Evolutionary conservation across 192 early-diverging fungal species (phyloP).

Genomic region (Phlyctochytrium arcticum): DNA sequence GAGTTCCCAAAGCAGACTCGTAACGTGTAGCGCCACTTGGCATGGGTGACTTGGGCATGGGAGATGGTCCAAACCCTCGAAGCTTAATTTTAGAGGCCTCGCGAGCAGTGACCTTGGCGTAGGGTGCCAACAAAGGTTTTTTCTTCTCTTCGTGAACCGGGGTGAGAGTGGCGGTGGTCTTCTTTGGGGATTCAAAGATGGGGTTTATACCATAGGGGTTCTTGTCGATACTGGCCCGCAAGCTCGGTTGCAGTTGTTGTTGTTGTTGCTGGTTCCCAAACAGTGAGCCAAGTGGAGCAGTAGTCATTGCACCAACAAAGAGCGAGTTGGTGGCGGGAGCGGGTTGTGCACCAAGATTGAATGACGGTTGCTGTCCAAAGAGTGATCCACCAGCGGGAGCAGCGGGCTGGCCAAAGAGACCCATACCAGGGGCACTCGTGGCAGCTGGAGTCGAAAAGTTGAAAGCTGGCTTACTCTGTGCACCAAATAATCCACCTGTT

Average conservation of each 20-base stretch:
- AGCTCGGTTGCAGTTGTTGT: constrained; percentile 20
- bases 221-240: constrained; percentile 74
- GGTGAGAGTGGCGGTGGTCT: constrained; percentile 6
- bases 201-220: constrained; percentile 86
- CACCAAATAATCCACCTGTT: neutral
- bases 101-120: constrained; percentile 72
- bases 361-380: neutral
- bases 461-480: neutral
- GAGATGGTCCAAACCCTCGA: constrained; percentile 62
- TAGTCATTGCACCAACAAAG: constrained; percentile 41
- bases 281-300: constrained; percentile 30
- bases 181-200: constrained; percentile 57
- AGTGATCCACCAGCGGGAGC: neutral
- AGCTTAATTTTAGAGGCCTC: constrained; percentile 62
- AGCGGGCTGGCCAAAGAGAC: constrained; percentile 11
- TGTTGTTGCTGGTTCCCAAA: too few species aligned
- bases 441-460: too few species aligned
- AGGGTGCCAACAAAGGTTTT: constrained; percentile 66
- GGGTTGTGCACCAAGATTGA: constrained; percentile 21
- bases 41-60: neutral
- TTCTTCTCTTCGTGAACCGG: constrained; percentile 39
- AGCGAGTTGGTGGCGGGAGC: constrained; percentile 3
- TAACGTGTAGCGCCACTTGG: constrained; percentile 13
- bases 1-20: constrained; percentile 37
- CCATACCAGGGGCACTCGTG: neutral